These are phyloP conservation scores for Pseudevernia furfuracea DNA, from an alignment of 495 filamentous ascomycete genomes.

Conservation along the genomic window DNA sequence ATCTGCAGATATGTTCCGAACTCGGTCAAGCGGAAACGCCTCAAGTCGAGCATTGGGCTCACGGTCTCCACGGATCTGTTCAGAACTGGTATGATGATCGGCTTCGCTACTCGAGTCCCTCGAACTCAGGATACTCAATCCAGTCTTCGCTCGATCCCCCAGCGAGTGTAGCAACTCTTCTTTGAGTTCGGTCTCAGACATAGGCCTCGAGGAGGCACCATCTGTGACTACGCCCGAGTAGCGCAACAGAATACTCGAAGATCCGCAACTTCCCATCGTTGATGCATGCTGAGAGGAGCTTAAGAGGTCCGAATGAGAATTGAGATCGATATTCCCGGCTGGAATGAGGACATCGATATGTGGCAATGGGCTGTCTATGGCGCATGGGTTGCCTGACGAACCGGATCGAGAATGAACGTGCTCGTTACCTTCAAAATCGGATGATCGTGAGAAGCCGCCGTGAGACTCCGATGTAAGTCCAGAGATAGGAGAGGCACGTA, in stretches of 20 bases:
- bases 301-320: background rate
- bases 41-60: background rate
- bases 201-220: conserved; percentile 14
- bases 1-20: conserved; percentile 1
- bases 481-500: background rate
- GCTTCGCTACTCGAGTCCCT: background rate
- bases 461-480: background rate
- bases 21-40: background rate
- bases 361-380: background rate
- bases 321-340: background rate
- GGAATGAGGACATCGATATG: conserved; percentile 3
- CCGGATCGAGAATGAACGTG: background rate
- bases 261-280: background rate
- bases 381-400: background rate
- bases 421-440: background rate
- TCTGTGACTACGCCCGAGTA: conserved; percentile 18
- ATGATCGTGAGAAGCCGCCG: background rate
- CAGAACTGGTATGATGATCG: background rate
- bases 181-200: conserved; percentile 19
- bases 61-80: background rate
- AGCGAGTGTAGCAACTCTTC: background rate
- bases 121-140: background rate
- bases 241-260: background rate
- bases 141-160: background rate
- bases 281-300: background rate